Evolutionary conservation across 1,284 basidiomycete species (phyloP).

Genomic region (Ustilago sp.): DNA sequence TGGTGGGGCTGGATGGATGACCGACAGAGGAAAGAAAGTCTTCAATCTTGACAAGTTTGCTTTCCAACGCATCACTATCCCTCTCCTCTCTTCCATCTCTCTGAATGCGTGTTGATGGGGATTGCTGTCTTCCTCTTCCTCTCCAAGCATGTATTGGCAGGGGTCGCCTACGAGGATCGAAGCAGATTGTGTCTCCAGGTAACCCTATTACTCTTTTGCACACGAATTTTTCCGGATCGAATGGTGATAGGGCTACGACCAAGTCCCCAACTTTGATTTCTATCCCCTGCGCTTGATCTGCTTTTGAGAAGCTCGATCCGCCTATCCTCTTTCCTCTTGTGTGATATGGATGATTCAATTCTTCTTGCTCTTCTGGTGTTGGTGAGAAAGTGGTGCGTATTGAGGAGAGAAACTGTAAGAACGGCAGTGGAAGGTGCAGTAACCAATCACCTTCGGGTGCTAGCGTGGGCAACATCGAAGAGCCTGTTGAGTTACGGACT

Average conservation of each 20-base stretch:
- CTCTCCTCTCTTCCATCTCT: background rate
- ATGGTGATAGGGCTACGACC: constrained; percentile 81
- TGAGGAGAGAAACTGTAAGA: constrained; percentile 19
- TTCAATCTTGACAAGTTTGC: constrained; percentile 21
- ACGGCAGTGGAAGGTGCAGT: constrained; percentile 55
- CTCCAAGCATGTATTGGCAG: constrained; percentile 33
- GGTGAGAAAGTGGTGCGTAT: background rate
- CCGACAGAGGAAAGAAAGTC: constrained; percentile 15
- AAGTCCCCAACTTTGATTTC: constrained; percentile 77
- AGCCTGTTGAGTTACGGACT: constrained; percentile 56
- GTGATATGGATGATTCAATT: constrained; percentile 8
- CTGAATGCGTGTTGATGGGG: background rate
- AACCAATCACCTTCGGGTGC: constrained; percentile 58
- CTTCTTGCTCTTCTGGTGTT: background rate
- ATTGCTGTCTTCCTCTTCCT: background rate
- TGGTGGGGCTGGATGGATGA: background rate
- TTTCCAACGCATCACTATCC: constrained; percentile 5
- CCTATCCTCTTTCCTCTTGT: constrained; percentile 7
- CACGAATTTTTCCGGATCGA: constrained; percentile 78
- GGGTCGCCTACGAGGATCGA: constrained; percentile 76
- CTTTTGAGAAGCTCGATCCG: constrained; percentile 27
- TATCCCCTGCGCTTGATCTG: constrained; percentile 54
- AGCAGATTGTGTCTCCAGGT: constrained; percentile 87
- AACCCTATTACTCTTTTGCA: constrained; percentile 93
- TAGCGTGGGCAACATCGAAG: constrained; percentile 66